These are phyloP conservation scores for Cercospora citrullina DNA, from an alignment of 2,329 filamentous ascomycete species.

Conservation along the genomic window DNA sequence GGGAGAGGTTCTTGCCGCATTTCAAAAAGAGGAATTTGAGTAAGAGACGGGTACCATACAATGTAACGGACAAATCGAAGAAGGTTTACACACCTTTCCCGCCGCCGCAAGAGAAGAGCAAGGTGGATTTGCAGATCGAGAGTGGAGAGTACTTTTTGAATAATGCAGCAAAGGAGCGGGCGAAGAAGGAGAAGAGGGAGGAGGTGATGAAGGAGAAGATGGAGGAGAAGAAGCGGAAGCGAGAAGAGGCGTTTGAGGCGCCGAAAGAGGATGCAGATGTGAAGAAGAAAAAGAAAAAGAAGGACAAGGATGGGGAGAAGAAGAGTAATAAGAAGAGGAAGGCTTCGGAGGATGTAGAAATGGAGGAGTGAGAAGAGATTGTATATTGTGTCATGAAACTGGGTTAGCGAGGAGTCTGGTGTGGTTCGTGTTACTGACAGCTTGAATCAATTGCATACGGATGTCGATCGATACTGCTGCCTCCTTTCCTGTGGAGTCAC, in stretches of 20 bases:
- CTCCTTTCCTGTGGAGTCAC: neutral
- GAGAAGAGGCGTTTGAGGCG: constrained; percentile 81
- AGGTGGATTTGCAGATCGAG: constrained; percentile 97
- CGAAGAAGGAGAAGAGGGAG: constrained; percentile 73
- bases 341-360: constrained; percentile 35
- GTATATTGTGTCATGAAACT: neutral
- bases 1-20: constrained; percentile 94
- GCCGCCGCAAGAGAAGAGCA: constrained; percentile 96
- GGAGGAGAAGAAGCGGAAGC: constrained; percentile 81
- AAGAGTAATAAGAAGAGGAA: constrained; percentile 46
- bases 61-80: constrained; percentile 88
- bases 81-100: constrained; percentile 97
- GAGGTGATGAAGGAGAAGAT: constrained; percentile 86
- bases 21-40: constrained; percentile 92
- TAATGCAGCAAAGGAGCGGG: constrained; percentile 88
- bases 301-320: constrained; percentile 47
- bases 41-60: constrained; percentile 77
- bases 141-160: constrained; percentile 94
- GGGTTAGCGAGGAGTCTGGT: constrained; percentile 17
- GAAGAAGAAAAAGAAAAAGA: constrained; percentile 53
- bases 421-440: neutral
- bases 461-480: neutral
- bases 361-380: constrained; percentile 21
- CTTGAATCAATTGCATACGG: neutral
- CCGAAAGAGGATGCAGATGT: constrained; percentile 70